Base-by-base conservation (phyloP, 1,284 basidiomycete species). In the Trichosporon ovoides region DNA sequence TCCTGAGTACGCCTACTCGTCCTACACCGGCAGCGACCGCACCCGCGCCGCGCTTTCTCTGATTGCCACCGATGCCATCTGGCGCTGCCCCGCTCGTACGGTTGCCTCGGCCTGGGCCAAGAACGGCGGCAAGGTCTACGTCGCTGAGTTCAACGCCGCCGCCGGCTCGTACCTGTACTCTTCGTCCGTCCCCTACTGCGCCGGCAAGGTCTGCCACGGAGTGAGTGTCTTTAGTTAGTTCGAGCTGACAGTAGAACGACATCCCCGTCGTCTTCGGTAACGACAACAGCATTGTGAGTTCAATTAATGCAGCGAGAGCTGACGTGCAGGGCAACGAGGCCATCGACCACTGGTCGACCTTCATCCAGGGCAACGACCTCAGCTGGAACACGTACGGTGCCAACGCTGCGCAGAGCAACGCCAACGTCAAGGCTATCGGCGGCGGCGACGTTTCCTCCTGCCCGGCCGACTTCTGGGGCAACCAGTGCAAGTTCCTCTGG, bases 71-170 rank as follows among this genome's bases (percentile, higher is more conserved):
- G 88, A 91, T 71, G 72, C 63, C n/a, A 63, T 59, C 2, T 76
- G 67, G 68, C 59, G 66, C 38, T 90, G 88, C 74, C 76, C 87
- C 12, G 80, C 80, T 31, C 87, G 87, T 83, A 84, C 83, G 5
- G 85, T 87, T 53, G 84, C 87, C 0, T 77, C 83, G 24, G 80
- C 78, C 59, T 90, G 86, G 86, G 83, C 82, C 1, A 66, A 73
- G 22, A 71, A 81, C 51, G 87, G 88, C 12, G 87, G 86, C 4
- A 80, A 71, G 16, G 87, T 83, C 6, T 90, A 81, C 70, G 84
- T 89, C 11, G 88, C 85, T n/a, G 73, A 86, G 66, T 90, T 86
- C 66, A 78, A 77, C 38, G 72, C 85, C 53, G 89, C 88, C 12
- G 82, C 84, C 24, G 83, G 83, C 5, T 5, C 28, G 10, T 89